These are phyloP conservation scores for Lathyrus aphaca DNA, from an alignment of 306 rosid species.

Conservation along the genomic window DNA sequence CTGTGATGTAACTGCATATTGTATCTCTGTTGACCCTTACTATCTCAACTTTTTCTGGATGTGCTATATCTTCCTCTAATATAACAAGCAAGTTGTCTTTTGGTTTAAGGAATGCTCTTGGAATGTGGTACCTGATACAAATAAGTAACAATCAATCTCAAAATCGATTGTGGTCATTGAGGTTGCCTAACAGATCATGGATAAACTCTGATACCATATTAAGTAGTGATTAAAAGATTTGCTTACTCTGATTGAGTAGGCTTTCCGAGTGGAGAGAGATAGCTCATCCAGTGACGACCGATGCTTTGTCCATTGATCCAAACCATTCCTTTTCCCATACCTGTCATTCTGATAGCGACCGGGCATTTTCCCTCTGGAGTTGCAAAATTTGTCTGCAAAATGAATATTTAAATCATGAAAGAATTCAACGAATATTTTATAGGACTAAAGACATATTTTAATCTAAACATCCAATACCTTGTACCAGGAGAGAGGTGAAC, in stretches of 20 bases:
- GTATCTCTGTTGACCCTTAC: constrained; percentile 65
- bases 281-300: constrained; percentile 86
- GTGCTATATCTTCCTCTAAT: constrained; percentile 64
- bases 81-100: constrained; percentile 63
- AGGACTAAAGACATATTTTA: not conserved
- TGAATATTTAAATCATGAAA: constrained; percentile 9
- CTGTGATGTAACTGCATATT: constrained; percentile 65
- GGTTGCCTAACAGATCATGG: not conserved
- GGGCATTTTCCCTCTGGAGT: constrained; percentile 77
- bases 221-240: not conserved
- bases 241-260: constrained; percentile 84
- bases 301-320: constrained; percentile 78
- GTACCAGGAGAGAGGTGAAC: constrained; percentile 70
- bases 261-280: constrained; percentile 61
- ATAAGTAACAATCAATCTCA: not conserved
- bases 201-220: not conserved
- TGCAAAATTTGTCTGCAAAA: constrained; percentile 62
- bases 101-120: constrained; percentile 64
- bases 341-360: constrained; percentile 65
- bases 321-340: constrained; percentile 87
- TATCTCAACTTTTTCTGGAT: constrained; percentile 54
- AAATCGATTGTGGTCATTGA: not conserved
- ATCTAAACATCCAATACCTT: constrained; percentile 56
- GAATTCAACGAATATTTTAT: not conserved
- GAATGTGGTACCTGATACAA: constrained; percentile 77